Evolutionary conservation across 306 rosid genomes (phyloP).

Genomic region (Cicer arietinum): DNA sequence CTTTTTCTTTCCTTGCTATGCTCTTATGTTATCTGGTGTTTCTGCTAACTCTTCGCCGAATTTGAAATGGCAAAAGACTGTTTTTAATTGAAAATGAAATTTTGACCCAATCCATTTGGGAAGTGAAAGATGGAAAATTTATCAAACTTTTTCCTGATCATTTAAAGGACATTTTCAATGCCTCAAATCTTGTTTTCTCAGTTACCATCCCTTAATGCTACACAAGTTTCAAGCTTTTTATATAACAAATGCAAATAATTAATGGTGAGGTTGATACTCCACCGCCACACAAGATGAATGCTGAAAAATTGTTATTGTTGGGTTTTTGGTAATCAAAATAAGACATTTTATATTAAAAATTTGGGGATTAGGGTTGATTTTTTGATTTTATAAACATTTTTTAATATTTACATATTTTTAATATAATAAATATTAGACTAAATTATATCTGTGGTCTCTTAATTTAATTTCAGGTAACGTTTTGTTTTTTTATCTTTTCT

Average conservation of each 20-base stretch:
- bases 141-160: constrained; percentile 58
- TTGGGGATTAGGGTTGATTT: no score
- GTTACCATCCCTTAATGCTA: constrained; percentile 35
- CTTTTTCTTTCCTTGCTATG: constrained; percentile 51
- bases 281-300: no score
- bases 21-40: constrained; percentile 52
- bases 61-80: constrained; percentile 59
- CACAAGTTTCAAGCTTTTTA: constrained; percentile 41
- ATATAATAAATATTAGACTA: no score
- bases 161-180: constrained; percentile 60
- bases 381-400: no score
- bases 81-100: constrained; percentile 1
- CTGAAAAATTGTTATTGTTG: no score
- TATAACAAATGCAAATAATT: constrained; percentile 59
- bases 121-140: constrained; percentile 83
- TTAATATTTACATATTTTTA: no score
- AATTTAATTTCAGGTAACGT: no score
- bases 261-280: constrained; percentile 72
- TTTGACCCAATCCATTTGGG: constrained; percentile 54
- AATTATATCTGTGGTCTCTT: no score
- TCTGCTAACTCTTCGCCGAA: constrained; percentile 61
- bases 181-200: constrained; percentile 42
- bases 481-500: no score
- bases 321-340: no score
- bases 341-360: no score